Conservation (phyloP, 495 filamentous ascomycete species). For the Parathielavia hyrcaniae region DNA sequence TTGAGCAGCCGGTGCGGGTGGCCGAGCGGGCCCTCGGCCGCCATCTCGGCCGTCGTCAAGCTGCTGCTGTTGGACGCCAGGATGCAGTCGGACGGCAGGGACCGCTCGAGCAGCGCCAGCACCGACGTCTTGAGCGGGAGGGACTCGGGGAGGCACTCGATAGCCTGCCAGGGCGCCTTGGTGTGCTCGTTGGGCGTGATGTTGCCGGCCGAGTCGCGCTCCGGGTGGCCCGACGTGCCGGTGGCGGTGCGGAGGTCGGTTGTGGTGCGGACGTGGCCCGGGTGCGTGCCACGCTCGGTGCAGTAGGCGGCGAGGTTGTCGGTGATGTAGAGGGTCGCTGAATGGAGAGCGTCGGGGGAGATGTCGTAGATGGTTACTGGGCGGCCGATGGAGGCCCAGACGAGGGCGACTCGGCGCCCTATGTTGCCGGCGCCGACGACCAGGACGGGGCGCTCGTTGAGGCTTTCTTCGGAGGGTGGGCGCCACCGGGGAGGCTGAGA, state of each 20-base stretch:
- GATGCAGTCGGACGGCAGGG: conserved; percentile 42
- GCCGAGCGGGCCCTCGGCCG: conserved; percentile 31
- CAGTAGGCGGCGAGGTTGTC: conserved; percentile 35
- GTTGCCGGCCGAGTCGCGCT: not conserved
- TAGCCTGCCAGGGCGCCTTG: conserved; percentile 43
- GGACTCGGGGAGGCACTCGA: conserved; percentile 54
- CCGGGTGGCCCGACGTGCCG: conserved; percentile 16
- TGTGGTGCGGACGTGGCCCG: conserved; percentile 32
- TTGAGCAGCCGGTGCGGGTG: conserved; percentile 42
- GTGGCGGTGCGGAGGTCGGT: conserved; percentile 29
- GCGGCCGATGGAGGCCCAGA: conserved; percentile 35
- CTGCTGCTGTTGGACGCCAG: conserved; percentile 49
- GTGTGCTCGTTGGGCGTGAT: conserved; percentile 10
- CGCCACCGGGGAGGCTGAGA: conserved; percentile 20
- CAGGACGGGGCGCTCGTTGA: conserved; percentile 33
- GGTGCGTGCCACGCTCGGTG: conserved; percentile 23
- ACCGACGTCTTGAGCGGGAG: conserved; percentile 47
- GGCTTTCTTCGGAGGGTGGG: conserved; percentile 25
- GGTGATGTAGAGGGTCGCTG: conserved; percentile 32
- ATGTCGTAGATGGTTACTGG: conserved; percentile 38
- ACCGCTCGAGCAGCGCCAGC: conserved; percentile 43
- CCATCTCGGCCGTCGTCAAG: conserved; percentile 45
- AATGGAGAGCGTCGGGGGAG: conserved; percentile 25
- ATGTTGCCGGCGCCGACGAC: conserved; percentile 37
- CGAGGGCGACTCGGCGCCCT: conserved; percentile 32